Conservation (phyloP, 2,329 filamentous ascomycete genomes). For the Fusarium gaditjirri region DNA sequence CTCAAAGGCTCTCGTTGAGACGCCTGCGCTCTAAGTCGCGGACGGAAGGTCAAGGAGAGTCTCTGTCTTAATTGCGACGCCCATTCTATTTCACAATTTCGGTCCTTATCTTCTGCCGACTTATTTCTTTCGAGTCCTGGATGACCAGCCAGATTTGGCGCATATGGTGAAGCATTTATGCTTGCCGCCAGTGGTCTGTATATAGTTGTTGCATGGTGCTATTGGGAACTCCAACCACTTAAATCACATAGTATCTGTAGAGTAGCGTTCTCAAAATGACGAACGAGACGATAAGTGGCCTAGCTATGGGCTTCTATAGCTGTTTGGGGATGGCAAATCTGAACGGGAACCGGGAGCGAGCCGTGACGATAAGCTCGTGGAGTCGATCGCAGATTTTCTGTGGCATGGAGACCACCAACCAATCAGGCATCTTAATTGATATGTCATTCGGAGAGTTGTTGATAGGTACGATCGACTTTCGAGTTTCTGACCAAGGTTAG, state of each 20-base stretch:
- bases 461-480: neutral
- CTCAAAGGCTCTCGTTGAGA: neutral
- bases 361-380: neutral
- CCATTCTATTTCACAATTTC: too few species aligned
- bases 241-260: fast-evolving
- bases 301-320: too few species aligned
- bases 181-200: neutral
- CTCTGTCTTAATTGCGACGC: too few species aligned
- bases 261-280: neutral
- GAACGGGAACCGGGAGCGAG: fast-evolving
- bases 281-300: too few species aligned
- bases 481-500: neutral
- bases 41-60: neutral
- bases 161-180: neutral
- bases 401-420: fast-evolving
- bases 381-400: fast-evolving
- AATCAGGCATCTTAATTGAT: fast-evolving
- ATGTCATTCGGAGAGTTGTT: neutral
- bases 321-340: neutral
- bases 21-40: neutral
- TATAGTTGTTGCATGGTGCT: neutral
- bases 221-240: too few species aligned
- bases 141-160: fast-evolving
- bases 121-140: fast-evolving
- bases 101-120: neutral